Evolutionary conservation across 805 yeast genomes (phyloP).

Genomic region (Candida krabiensis): DNA sequence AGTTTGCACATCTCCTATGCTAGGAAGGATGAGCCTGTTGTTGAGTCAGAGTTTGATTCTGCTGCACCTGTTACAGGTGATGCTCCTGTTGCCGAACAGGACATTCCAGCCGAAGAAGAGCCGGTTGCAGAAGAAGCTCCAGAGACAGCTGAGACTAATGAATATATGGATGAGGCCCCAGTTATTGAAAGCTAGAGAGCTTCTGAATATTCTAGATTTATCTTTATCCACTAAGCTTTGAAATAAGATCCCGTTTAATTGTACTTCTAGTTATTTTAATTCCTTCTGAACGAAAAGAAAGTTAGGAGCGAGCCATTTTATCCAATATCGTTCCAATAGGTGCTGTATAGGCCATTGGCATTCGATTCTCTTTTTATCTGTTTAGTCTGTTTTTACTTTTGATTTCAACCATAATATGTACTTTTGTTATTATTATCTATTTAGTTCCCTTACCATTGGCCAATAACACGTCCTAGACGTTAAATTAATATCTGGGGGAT

Average conservation of each 20-base stretch:
- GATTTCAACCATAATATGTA: no score
- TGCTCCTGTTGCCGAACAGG: slow-evolving; percentile 3
- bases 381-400: no score
- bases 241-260: neutral
- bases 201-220: slow-evolving; percentile 12
- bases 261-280: neutral
- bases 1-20: slow-evolving; percentile 71
- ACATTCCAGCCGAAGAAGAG: neutral
- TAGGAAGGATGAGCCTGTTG: slow-evolving; percentile 18
- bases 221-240: neutral
- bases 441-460: no score
- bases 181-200: slow-evolving; percentile 2
- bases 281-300: neutral
- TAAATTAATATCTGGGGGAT: no score
- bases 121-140: neutral
- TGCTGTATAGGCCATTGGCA: no score
- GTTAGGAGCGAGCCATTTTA: no score
- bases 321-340: no score
- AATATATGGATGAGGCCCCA: slow-evolving; percentile 18
- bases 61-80: slow-evolving; percentile 1
- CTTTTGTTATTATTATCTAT: no score
- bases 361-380: no score
- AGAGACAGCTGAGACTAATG: slow-evolving; percentile 2
- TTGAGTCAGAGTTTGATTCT: slow-evolving; percentile 3
- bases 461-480: no score